phyloP scores from a whole-genome alignment of 257 asterid genomes.

The Solanum rostratum region DNA sequence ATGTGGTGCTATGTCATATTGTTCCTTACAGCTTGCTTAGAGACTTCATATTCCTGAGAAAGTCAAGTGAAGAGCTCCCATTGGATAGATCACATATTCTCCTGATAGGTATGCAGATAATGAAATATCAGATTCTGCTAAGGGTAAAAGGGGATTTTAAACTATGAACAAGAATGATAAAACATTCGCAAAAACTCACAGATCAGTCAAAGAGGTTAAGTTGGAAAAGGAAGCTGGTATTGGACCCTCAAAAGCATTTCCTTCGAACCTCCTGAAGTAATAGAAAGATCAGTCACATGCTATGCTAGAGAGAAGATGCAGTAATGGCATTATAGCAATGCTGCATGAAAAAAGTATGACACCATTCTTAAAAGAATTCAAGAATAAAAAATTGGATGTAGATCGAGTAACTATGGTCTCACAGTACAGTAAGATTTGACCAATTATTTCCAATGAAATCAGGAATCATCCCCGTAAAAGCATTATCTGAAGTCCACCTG shows the following conservation, averaged over 20 bases:
- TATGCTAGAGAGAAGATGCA: neutral
- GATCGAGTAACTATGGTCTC: constrained; percentile 12
- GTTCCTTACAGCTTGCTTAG: constrained; percentile 49
- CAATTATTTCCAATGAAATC: constrained; percentile 60
- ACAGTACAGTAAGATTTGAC: constrained; percentile 42
- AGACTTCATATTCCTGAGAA: constrained; percentile 38
- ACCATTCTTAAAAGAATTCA: neutral
- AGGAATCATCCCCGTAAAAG: constrained; percentile 59
- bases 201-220: constrained; percentile 43
- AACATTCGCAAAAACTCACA: constrained; percentile 28
- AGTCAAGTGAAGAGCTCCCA: constrained; percentile 61
- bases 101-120: constrained; percentile 23
- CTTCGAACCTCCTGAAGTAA: constrained; percentile 57
- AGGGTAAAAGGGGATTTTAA: neutral
- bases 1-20: neutral
- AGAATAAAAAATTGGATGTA: neutral
- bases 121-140: constrained; percentile 7
- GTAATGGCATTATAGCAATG: neutral
- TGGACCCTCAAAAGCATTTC: constrained; percentile 69
- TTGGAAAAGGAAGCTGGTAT: constrained; percentile 62
- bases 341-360: neutral
- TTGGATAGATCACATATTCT: constrained; percentile 70
- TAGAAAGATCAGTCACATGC: neutral
- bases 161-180: neutral
- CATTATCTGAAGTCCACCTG: constrained; percentile 64